Conservation (phyloP, 2,329 filamentous ascomycete species). For the Fusarium denticulatum region DNA sequence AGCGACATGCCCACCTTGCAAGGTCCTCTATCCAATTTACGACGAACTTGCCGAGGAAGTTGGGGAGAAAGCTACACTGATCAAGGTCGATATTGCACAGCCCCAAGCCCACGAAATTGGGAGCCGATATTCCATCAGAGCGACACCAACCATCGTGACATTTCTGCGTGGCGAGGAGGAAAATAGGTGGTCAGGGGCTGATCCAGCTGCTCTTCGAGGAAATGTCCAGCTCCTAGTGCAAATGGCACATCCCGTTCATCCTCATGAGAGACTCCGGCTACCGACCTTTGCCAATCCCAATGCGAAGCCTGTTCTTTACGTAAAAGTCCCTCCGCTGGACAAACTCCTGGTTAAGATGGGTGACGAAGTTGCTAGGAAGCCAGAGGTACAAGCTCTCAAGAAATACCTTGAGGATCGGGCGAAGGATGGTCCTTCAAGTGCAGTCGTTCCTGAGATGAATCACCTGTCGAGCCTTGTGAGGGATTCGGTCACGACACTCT, state of each 20-base stretch:
- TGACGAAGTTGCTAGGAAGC: conserved; percentile 60
- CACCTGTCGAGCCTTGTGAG: conserved; percentile 71
- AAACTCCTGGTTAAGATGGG: conserved; percentile 87
- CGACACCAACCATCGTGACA: conserved; percentile 90
- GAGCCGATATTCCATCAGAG: conserved; percentile 72
- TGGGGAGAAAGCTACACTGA: conserved; percentile 72
- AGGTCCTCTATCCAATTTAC: conserved; percentile 81
- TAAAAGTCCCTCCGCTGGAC: conserved; percentile 81
- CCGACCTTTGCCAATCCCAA: conserved; percentile 74
- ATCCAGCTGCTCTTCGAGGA: conserved; percentile 71
- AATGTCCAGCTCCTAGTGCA: conserved; percentile 80
- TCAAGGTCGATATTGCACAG: conserved; percentile 83
- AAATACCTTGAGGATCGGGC: conserved; percentile 75
- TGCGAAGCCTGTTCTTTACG: conserved; percentile 75
- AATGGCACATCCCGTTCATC: conserved; percentile 79
- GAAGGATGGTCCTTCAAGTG: conserved; percentile 68
- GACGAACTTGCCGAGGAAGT: conserved; percentile 81
- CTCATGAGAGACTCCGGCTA: conserved; percentile 75
- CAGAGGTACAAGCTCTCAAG: conserved; percentile 71
- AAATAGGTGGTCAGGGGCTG: conserved; percentile 83
- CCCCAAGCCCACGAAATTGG: conserved; percentile 72
- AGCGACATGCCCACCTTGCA: conserved; percentile 86
- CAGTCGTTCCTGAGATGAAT: conserved; percentile 75
- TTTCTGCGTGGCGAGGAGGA: conserved; percentile 80
- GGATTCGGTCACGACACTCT: conserved; percentile 63